Evolutionary conservation across 441 rosid genomes (phyloP), one percentile per base, ranked within the genome.

Genomic region (Erodium texanum): DNA sequence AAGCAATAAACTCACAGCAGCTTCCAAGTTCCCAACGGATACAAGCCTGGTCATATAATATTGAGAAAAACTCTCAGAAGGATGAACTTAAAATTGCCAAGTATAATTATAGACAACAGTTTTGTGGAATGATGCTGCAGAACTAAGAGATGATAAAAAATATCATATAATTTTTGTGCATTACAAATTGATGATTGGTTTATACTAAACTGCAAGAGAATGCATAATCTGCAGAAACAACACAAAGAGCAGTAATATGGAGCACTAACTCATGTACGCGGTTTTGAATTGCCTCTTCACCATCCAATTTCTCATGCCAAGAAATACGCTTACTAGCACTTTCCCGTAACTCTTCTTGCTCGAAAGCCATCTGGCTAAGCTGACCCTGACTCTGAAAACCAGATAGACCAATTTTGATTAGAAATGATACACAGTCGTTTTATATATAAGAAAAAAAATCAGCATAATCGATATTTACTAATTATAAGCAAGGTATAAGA

Each of bases 271-370:
- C 97, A 56, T 94, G 99, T 68, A 94, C 91, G 71, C 80, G 97
- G 71, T 89, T 91, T 81, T 92, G 97, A 77, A 89, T 80, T 73
- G 92, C 93, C 68, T 88, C 92, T 76, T 91, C 99, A 20, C 99
- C 99, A 71, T 91, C 94, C 79, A 94, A 78, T 77, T 85, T 88
- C 84, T 87, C 96, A 80, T 94, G 99, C 99, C 99, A 91, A 78
- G 92, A 86, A 73, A 91, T 87, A 68, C 96, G 92, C 66, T 89
- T 90, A 77, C 66, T 85, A 71, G 99, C 99, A 78, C 82, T 89
- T 80, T 84, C 80, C 96, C 99, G 86, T 71, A 94, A 80, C 74
- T 89, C 97, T 75, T 87, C 89, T 79, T 85, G 92, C 77, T 81
- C 84, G 76, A 93, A 93, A 77, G 96, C 99, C 99, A 93, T 85